Percentiles rank a stretch among this genome's conserved stretches.
Conservation (phyloP, 768 basidiomycete species). For the Mrakia blollopis region DNA sequence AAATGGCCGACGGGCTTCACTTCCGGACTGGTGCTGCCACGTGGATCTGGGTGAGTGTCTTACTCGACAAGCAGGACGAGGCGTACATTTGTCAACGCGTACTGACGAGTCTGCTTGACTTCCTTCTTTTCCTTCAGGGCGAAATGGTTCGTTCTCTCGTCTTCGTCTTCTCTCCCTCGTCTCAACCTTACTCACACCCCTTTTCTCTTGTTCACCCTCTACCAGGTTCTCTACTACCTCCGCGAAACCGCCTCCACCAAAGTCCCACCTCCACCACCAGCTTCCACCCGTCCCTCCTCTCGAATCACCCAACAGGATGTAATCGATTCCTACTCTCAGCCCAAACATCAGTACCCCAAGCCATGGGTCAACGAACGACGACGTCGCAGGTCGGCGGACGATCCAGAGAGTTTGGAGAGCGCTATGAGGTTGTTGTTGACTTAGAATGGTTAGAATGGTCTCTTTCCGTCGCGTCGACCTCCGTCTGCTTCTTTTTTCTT, state of each 20-base stretch:
- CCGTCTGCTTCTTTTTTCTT: neutral
- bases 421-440: neutral
- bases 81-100: neutral
- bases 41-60: conserved; percentile 24
- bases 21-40: conserved; percentile 13
- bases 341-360: neutral
- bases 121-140: conserved; percentile 11
- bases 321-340: conserved; percentile 23
- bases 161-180: neutral
- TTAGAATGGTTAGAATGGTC: neutral
- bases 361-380: neutral
- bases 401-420: neutral
- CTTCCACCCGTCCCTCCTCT: neutral
- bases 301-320: conserved; percentile 22
- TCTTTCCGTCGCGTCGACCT: neutral
- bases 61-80: neutral
- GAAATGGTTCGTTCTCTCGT: conserved; percentile 18
- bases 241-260: conserved; percentile 8
- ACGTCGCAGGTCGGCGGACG: neutral
- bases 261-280: neutral
- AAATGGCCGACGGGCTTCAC: conserved; percentile 26
- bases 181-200: neutral
- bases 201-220: neutral
- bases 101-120: neutral
- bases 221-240: conserved; percentile 29